Percentiles rank a stretch among this genome's conserved stretches.
These are phyloP conservation scores for Vicia sativa DNA, from an alignment of 306 rosid species.

Conservation along the genomic window DNA sequence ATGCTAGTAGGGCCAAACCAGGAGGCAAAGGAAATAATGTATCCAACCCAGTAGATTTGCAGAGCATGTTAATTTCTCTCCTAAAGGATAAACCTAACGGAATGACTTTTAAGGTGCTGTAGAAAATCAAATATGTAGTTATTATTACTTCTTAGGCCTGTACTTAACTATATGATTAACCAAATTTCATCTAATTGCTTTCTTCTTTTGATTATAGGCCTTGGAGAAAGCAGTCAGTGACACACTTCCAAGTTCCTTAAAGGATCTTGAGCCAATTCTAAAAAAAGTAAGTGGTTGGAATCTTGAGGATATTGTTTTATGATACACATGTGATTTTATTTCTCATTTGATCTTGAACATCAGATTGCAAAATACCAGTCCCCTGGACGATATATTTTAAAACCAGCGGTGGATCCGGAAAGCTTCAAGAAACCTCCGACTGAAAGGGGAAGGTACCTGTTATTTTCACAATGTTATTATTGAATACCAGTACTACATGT, in stretches of 20 bases:
- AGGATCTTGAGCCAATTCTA: slow-evolving; percentile 74
- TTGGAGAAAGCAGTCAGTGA: slow-evolving; percentile 89
- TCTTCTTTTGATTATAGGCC: slow-evolving; percentile 53
- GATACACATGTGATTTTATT: slow-evolving; percentile 40
- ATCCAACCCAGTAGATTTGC: slow-evolving; percentile 71
- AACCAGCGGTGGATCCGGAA: slow-evolving; percentile 65
- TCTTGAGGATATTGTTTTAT: slow-evolving; percentile 38
- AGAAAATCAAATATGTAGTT: slow-evolving; percentile 5
- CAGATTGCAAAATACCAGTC: slow-evolving; percentile 85
- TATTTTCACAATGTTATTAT: slow-evolving; percentile 30
- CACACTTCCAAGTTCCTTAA: slow-evolving; percentile 61
- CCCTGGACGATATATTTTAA: slow-evolving; percentile 77
- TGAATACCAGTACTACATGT: slow-evolving; percentile 10
- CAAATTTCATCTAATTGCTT: slow-evolving; percentile 29
- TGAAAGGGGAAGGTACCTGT: slow-evolving; percentile 78
- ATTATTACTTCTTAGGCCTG: slow-evolving; percentile 28
- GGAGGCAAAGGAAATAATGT: slow-evolving; percentile 63
- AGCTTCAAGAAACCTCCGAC: slow-evolving; percentile 63
- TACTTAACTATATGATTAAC: slow-evolving; percentile 3
- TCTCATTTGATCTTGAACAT: slow-evolving; percentile 51
- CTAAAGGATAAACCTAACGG: slow-evolving; percentile 84
- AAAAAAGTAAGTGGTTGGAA: slow-evolving; percentile 62
- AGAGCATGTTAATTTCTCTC: slow-evolving; percentile 63
- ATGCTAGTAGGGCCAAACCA: slow-evolving; percentile 48
- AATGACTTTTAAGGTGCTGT: slow-evolving; percentile 71